Percentiles rank a stretch among this genome's conserved stretches.
Conservation (phyloP, 306 rosid species). For the Prunus padus region DNA sequence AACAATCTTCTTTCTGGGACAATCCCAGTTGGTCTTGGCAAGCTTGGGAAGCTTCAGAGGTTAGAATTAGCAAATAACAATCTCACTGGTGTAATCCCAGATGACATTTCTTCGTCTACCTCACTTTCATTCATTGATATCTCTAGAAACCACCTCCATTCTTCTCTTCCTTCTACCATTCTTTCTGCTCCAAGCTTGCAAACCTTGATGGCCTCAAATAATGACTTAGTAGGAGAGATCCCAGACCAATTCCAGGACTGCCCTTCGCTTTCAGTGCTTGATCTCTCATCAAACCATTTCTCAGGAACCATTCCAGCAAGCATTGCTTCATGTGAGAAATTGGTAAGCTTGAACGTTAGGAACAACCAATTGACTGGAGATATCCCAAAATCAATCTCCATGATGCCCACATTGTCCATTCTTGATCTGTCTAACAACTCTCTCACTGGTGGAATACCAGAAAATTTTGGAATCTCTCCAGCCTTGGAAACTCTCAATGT, state of each 20-base stretch:
- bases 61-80: conserved; percentile 91
- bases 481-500: conserved; percentile 82
- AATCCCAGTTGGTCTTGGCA: conserved; percentile 80
- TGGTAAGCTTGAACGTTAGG: conserved; percentile 79
- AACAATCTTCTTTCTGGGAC: conserved; percentile 78
- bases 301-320: conserved; percentile 74
- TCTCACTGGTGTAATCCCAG: conserved; percentile 78
- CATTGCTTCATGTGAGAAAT: conserved; percentile 84
- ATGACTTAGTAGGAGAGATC: conserved; percentile 68
- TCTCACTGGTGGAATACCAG: conserved; percentile 79
- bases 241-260: conserved; percentile 87
- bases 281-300: conserved; percentile 74
- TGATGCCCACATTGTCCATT: conserved; percentile 76
- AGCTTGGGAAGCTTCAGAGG: conserved; percentile 81
- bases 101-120: conserved; percentile 70
- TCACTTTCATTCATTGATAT: conserved; percentile 93
- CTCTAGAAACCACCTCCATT: conserved; percentile 64
- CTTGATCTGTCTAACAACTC: conserved; percentile 94
- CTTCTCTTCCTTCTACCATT: conserved; percentile 80
- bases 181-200: conserved; percentile 80
- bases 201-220: conserved; percentile 65
- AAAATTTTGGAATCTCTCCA: conserved; percentile 79
- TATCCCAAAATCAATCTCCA: conserved; percentile 70
- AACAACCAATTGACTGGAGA: conserved; percentile 70
- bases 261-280: conserved; percentile 80